Evolutionary conservation across 306 rosid genomes (phyloP).

Genomic region (Cucumis melo): DNA sequence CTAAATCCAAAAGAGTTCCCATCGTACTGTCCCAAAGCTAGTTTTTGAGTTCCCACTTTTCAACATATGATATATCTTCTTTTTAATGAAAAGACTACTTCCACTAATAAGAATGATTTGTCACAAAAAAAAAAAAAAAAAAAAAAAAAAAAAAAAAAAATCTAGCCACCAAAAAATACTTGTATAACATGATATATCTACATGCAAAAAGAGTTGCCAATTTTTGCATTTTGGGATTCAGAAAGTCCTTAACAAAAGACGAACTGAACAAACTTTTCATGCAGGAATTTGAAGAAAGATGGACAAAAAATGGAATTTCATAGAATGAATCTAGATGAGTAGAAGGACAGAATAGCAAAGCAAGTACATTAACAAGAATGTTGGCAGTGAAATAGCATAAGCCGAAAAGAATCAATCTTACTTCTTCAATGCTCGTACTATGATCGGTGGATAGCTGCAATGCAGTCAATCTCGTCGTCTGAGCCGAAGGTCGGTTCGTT

Average conservation of each 20-base stretch:
- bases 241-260: background rate
- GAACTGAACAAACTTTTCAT: background rate
- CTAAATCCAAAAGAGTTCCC: background rate
- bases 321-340: background rate
- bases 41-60: background rate
- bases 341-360: background rate
- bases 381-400: background rate
- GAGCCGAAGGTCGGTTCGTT: conserved; percentile 25
- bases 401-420: conserved; percentile 28
- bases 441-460: conserved; percentile 93
- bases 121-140: background rate
- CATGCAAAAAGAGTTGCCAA: background rate
- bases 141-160: background rate
- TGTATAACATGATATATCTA: background rate
- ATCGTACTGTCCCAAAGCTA: background rate
- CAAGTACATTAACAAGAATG: background rate
- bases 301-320: background rate
- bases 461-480: conserved; percentile 46
- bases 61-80: background rate
- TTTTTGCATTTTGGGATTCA: background rate
- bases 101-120: background rate
- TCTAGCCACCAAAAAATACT: background rate
- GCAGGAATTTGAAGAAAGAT: background rate
- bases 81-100: background rate
- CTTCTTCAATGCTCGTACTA: conserved; percentile 82